Conservation (phyloP, 2,329 filamentous ascomycete genomes). For the Aspergillus spinulosporus region DNA sequence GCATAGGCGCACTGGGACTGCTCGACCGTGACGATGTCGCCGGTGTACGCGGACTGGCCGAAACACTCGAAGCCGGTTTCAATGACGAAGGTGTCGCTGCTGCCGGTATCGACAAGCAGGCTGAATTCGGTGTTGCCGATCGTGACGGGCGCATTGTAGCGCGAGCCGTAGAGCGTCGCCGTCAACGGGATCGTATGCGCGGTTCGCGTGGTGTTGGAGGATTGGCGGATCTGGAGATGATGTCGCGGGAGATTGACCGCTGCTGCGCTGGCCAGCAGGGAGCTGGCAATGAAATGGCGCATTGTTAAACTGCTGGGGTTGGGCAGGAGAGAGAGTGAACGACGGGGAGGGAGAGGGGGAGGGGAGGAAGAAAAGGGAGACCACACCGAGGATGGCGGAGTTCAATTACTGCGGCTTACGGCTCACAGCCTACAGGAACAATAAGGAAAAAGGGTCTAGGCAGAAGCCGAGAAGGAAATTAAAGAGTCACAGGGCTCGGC, state of each 20-base stretch:
- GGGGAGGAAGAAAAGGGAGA: neutral
- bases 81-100: slow-evolving; percentile 50
- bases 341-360: neutral
- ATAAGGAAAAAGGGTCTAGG: neutral
- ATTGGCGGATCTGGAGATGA: slow-evolving; percentile 1
- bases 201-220: neutral
- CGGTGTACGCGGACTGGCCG: neutral
- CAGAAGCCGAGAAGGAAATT: neutral
- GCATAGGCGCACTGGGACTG: slow-evolving; percentile 21
- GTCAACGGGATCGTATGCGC: neutral
- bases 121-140: slow-evolving; percentile 36
- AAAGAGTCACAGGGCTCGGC: neutral
- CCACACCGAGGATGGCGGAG: neutral
- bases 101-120: slow-evolving; percentile 50
- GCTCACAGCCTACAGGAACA: too few relatives aligned
- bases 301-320: neutral
- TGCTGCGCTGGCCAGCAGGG: neutral
- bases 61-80: slow-evolving; percentile 36
- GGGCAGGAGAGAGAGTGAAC: neutral
- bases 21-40: neutral
- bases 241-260: slow-evolving; percentile 2
- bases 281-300: neutral
- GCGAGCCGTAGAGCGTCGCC: slow-evolving; percentile 1
- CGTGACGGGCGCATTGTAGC: slow-evolving; percentile 10
- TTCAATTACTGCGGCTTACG: neutral